Percentiles rank a stretch among this genome's conserved stretches.
Evolutionary conservation across 2,329 filamentous ascomycete genomes (phyloP).

Genomic region (Stachybotrys elegans): DNA sequence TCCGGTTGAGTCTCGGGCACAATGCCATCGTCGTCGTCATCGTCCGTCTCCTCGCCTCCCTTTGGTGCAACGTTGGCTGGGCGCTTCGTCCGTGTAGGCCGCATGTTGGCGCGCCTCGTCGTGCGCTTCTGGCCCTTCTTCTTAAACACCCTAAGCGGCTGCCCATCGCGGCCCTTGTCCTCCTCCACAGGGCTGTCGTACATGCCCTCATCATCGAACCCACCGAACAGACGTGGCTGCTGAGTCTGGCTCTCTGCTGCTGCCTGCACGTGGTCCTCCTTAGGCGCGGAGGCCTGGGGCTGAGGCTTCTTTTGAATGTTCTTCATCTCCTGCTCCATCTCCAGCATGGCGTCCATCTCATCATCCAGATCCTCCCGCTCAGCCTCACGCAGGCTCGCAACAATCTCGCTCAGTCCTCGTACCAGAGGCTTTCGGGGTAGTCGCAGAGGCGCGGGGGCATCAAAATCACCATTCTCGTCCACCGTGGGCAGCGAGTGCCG

Average conservation of each 20-base stretch:
- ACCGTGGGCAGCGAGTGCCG: slow-evolving; percentile 42
- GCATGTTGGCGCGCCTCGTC: slow-evolving; percentile 63
- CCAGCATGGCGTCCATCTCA: slow-evolving; percentile 68
- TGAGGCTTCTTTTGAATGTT: slow-evolving; percentile 10
- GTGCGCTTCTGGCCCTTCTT: slow-evolving; percentile 82
- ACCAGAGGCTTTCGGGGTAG: slow-evolving; percentile 58
- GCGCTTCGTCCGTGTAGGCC: slow-evolving; percentile 45
- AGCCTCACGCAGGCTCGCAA: slow-evolving; percentile 63
- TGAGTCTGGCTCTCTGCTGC: slow-evolving; percentile 30
- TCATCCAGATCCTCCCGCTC: slow-evolving; percentile 68
- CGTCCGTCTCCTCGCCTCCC: slow-evolving; percentile 20
- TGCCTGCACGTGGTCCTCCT: too few species aligned
- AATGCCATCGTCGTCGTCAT: slow-evolving; percentile 30
- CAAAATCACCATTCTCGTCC: slow-evolving; percentile 49
- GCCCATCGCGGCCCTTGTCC: slow-evolving; percentile 48
- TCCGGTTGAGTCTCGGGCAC: slow-evolving; percentile 22
- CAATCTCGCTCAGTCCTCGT: slow-evolving; percentile 68
- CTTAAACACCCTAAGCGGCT: slow-evolving; percentile 63
- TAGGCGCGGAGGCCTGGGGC: slow-evolving; percentile 14
- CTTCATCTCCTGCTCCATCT: slow-evolving; percentile 53
- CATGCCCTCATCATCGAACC: slow-evolving; percentile 58
- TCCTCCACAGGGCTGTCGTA: slow-evolving; percentile 54
- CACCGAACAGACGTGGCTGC: slow-evolving; percentile 41
- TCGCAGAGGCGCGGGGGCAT: slow-evolving; percentile 43
- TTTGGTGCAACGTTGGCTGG: slow-evolving; percentile 28